Percentiles rank a stretch among this genome's conserved stretches.
Conservation (phyloP, 2,329 filamentous ascomycete species). For the Kalmusia sp. region DNA sequence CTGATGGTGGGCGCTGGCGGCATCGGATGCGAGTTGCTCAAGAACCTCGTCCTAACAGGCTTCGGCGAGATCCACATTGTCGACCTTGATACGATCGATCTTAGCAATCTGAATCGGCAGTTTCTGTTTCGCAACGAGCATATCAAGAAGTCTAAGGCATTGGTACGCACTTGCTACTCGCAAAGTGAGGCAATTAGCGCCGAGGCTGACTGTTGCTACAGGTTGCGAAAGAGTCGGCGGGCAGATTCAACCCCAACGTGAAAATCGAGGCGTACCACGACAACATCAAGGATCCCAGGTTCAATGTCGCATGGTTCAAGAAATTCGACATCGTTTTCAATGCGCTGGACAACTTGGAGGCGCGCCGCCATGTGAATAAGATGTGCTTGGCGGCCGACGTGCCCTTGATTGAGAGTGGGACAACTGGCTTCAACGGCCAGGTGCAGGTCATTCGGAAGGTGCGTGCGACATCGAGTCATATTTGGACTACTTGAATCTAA, state of each 20-base stretch:
- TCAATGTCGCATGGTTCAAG: constrained; percentile 88
- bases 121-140: constrained; percentile 97
- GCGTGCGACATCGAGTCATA: constrained; percentile 5
- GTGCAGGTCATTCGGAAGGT: constrained; percentile 94
- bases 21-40: constrained; percentile 96
- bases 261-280: constrained; percentile 89
- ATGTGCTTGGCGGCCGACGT: constrained; percentile 95
- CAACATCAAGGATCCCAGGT: constrained; percentile 90
- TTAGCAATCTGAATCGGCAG: constrained; percentile 96
- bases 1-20: constrained; percentile 96
- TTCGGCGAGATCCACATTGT: constrained; percentile 95
- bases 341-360: constrained; percentile 93
- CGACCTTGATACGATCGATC: constrained; percentile 96
- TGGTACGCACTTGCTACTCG: constrained; percentile 64
- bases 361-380: constrained; percentile 91
- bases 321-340: constrained; percentile 91
- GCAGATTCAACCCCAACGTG: constrained; percentile 86
- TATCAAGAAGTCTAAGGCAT: constrained; percentile 95
- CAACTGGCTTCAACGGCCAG: constrained; percentile 96
- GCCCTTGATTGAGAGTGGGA: constrained; percentile 93
- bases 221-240: constrained; percentile 92
- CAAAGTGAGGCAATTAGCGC: not conserved
- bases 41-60: constrained; percentile 90
- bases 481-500: not conserved
- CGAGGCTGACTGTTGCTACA: constrained; percentile 47